Evolutionary conservation across 2,329 filamentous ascomycete species (phyloP), one percentile per base, ranked within the genome.

Genomic region (Tolypocladium pustulatum): DNA sequence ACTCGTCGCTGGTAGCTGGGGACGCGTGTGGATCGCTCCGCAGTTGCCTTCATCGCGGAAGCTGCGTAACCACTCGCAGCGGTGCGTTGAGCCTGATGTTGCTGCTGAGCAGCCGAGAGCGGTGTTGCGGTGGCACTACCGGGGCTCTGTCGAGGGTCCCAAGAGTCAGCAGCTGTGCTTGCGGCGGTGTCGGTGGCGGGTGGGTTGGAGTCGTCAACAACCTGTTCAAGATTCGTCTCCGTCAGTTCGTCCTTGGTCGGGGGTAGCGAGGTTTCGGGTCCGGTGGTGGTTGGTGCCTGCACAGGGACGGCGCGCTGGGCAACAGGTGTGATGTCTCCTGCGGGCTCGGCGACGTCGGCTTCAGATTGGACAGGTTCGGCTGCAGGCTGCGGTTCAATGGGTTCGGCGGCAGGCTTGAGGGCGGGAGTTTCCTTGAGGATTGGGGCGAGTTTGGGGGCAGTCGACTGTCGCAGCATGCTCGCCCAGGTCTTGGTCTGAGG

Each of bases 211-310:
- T 81, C 82, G 75, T 97, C 92, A 64, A 86, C 88, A 65, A 97
- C 81, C 75, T 93, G 90, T 72, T 96, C 92, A 59, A 97, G 87
- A 74, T 97, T 97, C 66, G 87, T 88, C 76, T 93, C 87, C 34
- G 93, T 97, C 64, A 97, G 82, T 68, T 92, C 86, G 71, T 91
- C 90, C 74, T 89, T 87, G 30, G 90, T 83, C 20, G 89, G 87
- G 54, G 82, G 81, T 53, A 93, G 73, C 54, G 81, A 77, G 56
- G 80, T 73, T 66, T 81, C 81, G 57, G 80, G 73, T 60, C 80
- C 79, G 60, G 77, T 75, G 49, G 76, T 58, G 54, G 62, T 60
- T 10, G 65, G 58, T 40, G 55, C 54, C 10, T 61, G 61, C 61
- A 61, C 63, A 55, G 65, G 65, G 61, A 65, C 60, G 60, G 65